Base-by-base conservation (phyloP, 129 eudicot genomes). In the Pulicaria dysenterica region DNA sequence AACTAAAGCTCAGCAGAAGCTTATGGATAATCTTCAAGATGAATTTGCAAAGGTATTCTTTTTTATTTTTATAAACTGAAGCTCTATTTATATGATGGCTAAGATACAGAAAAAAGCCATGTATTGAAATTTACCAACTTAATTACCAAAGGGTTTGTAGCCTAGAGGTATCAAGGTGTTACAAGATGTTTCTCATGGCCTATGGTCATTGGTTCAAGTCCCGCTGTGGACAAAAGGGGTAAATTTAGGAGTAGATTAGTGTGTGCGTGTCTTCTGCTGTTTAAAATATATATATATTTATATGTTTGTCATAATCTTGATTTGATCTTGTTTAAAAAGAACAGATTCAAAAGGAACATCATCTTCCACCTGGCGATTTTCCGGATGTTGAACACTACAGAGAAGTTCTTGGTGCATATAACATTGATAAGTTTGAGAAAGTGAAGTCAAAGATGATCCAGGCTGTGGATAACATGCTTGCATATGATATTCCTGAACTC, bases 391-490 rank as follows among this genome's bases (percentile, higher is more conserved):
- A 94, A 14, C 85, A 84, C 6, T 94, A 82, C 40, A 83, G 86
- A 58, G 85, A 90, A 79, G 93, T 88, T 53, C 71, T 94, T 13
- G 72, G 85, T 44, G 79, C 83, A 6, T 90, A 94, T 24, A 90
- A 81, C 70, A 79, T 94, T 9, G 96, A 87, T n/a, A 90, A 94
- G 40, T 94, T 94, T 37, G 98, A 94, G 80, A 94, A 94, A 47
- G 9, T 94, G 91, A 94, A 94, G 85, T 89, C 95, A 0, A 94
- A 90, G 73, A 78, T 94, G 96, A 86, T 94, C 60, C 93, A 90
- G 73, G 84, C 86, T 6, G 90, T 94, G 7, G 98, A 94, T 73
- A 95, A 94, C 51, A 90, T 94, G 98, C 92, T 94, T 50, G 96
- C 91, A 12, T 75, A 87, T 75, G 98, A 94, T 44, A 90, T 94